Base-by-base conservation (phyloP, 495 filamentous ascomycete genomes). In the Tuber microsphaerosporum region DNA sequence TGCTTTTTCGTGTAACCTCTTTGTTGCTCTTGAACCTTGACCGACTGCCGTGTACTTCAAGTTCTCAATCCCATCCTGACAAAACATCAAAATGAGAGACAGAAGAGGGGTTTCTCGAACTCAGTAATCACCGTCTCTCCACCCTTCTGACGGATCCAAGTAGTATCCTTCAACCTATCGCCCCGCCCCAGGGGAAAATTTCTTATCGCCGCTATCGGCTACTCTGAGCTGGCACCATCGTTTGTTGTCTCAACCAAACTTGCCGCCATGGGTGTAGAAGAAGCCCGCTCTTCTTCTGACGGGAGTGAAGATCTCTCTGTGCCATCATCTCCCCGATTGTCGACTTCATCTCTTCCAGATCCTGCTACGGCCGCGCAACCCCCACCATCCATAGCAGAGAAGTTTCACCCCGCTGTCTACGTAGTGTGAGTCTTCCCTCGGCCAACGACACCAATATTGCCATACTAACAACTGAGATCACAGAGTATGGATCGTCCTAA, bases 401-500 rank as follows among this genome's bases (percentile, higher is more conserved):
- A 19, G 39, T 85, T 97, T 51, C 94, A 96, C 84, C 93, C 95
- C 73, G 91, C 92, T 5, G 84, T 97, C 82, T 99, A 98, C 84
- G 93, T 98, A 75, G 87, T 86, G 93, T 97, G 85, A 86, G 94
- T 88, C 75, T 56, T 74, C 72, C 48, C 73, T 56, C 16, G 43
- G 19, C 26, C 43, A 22, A 43, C 41, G 43, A 42, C 42, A 34
- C 70, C 17, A 5, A 14, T 34, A 46, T 14, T 61, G 2, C 41
- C 37, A 16, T 71, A n/a, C 39, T 41, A 12, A 71, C 39, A 71
- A 17, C 39, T 20, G 43, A 44, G 70, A 48, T 76, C 72, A 72
- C 84, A 98, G 94, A 78, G 85, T 89, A 82, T 99, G 95, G 95
- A 98, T 99, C 79, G 84, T 89, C 74, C 85, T 97, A 81, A 97